These are phyloP conservation scores for Phytopythium cucurbitacearum DNA, from an alignment of 352 stramenopile species.

Conservation along the genomic window DNA sequence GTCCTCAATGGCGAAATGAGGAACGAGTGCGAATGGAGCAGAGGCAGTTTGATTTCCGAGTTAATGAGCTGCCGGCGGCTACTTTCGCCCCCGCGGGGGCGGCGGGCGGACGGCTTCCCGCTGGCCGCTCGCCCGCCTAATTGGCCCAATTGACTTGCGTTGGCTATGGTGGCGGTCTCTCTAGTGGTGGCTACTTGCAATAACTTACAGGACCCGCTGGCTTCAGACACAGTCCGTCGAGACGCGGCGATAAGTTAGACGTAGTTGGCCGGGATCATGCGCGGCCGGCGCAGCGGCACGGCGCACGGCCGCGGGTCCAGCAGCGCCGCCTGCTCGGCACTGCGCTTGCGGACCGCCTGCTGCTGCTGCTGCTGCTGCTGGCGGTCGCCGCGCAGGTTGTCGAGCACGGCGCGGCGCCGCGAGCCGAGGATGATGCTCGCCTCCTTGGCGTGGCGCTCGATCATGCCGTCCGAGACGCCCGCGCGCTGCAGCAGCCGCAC, in stretches of 20 bases:
- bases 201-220: constrained; percentile 4
- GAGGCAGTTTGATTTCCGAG: too few relatives aligned
- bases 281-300: constrained; percentile 40
- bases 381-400: constrained; percentile 21
- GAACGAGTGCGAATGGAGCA: too few relatives aligned
- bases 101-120: too few relatives aligned
- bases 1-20: too few relatives aligned
- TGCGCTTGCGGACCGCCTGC: constrained; percentile 31
- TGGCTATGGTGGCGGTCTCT: too few relatives aligned
- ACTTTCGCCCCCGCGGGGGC: too few relatives aligned
- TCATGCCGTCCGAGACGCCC: constrained; percentile 59
- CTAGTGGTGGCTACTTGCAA: background rate
- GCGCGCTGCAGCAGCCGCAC: constrained; percentile 41
- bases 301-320: constrained; percentile 34
- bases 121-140: too few relatives aligned
- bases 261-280: constrained; percentile 73
- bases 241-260: constrained; percentile 12
- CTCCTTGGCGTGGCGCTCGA: constrained; percentile 56
- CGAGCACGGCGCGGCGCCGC: constrained; percentile 37
- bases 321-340: constrained; percentile 34
- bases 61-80: too few relatives aligned
- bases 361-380: constrained; percentile 11
- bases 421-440: constrained; percentile 63
- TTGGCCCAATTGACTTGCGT: too few relatives aligned
- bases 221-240: background rate